phyloP scores from a whole-genome alignment of 2,329 filamentous ascomycete genomes.

The Hymenoscyphus salicellus region DNA sequence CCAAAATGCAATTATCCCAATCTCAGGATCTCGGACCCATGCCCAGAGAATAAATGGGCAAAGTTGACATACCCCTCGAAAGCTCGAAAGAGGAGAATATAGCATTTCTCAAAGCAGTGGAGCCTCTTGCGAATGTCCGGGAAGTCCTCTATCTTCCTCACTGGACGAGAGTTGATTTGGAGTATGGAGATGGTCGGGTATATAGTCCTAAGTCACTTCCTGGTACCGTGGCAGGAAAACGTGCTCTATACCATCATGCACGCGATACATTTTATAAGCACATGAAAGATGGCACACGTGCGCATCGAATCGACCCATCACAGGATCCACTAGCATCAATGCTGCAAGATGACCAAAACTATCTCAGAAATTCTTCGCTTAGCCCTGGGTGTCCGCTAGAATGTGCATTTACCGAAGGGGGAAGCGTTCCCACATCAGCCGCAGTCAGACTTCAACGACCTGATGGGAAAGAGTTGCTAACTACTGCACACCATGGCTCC shows the following conservation, averaged over 20 bases:
- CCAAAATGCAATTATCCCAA: constrained; percentile 15
- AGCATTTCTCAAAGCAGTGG: constrained; percentile 18
- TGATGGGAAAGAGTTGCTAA: no score
- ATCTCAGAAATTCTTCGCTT: constrained; percentile 18
- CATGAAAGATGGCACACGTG: constrained; percentile 21
- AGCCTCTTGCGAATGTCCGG: constrained; percentile 19
- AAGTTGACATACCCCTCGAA: constrained; percentile 18
- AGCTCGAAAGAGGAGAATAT: constrained; percentile 18
- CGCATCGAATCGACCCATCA: constrained; percentile 17
- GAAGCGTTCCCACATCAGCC: constrained; percentile 19
- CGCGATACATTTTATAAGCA: constrained; percentile 17
- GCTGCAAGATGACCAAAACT: constrained; percentile 21
- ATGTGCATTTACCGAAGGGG: constrained; percentile 14
- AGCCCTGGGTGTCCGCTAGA: constrained; percentile 21
- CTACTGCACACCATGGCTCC: no score
- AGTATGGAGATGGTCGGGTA: constrained; percentile 19
- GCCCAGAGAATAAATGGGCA: constrained; percentile 18
- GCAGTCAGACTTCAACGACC: no score
- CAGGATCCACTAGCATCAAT: constrained; percentile 12
- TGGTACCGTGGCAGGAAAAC: constrained; percentile 19
- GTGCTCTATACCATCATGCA: constrained; percentile 21
- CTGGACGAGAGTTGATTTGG: constrained; percentile 21
- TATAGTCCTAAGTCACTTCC: constrained; percentile 22
- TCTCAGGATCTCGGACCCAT: constrained; percentile 19
- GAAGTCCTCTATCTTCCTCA: constrained; percentile 21